Base-by-base conservation (phyloP, 2,329 filamentous ascomycete species). In the Rhexocercosporidium sp. region DNA sequence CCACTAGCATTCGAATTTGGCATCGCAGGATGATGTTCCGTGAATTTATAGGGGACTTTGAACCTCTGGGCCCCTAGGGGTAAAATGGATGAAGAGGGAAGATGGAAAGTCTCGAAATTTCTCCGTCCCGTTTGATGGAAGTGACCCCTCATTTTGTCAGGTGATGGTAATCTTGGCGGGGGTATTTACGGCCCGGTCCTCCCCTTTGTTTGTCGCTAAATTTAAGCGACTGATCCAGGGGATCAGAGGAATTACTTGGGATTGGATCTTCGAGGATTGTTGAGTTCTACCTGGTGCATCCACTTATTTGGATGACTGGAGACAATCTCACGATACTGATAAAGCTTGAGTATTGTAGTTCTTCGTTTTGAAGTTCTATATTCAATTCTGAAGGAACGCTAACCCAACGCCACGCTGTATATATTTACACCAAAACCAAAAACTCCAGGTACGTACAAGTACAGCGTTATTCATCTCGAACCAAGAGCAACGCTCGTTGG, bases 111-210 rank as follows among this genome's bases (percentile, higher is more conserved):
- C 11, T 18, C 7, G 11, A 39, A 57, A 25, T 57, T 56, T 41
- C 34, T 57, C 53, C 53, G 53, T 57, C 53, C 53, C 14, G 47
- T 29, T 51, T n/a, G n/a, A n/a, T n/a, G n/a, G n/a, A n/a, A n/a
- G n/a, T n/a, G 47, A 51, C 47, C 47, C 47, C 47, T 51, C 47
- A 29, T 27, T 25, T 14, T 9, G 46, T 49, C 46, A 49, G 46
- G 46, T 49, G 46, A 49, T 49, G 46, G 46, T 2, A 12, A n/a
- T n/a, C 9, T 49, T 49, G 22, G 46, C 11, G 44, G 22, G 22
- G 46, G 46, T 49, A 49, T 49, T 49, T 22, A 25, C 46, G 46
- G 46, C 20, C 46, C 46, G 46, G n/a, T 25, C 46, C 22, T n/a
- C n/a, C 22, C 46, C 46, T 27, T 27, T 49, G 20, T 49, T 27